These are phyloP conservation scores for Gossypium davidsonii DNA, from an alignment of 441 rosid genomes.

Conservation along the genomic window DNA sequence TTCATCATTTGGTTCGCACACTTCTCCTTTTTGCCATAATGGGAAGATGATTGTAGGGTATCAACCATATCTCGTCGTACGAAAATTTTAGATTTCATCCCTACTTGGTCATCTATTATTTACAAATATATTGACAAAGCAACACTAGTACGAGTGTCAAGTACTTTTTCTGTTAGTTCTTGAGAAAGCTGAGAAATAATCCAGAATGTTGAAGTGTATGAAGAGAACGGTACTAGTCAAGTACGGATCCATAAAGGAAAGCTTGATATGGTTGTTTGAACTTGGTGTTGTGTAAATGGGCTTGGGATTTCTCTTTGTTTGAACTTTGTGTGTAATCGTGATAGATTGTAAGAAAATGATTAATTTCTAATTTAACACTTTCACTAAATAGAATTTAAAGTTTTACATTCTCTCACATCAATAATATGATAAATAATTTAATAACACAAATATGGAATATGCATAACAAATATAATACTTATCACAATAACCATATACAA, in stretches of 20 bases:
- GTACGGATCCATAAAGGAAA: conserved; percentile 28
- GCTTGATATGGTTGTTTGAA: conserved; percentile 36
- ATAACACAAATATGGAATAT: too few relatives aligned
- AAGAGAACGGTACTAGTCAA: not conserved
- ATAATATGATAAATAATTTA: too few relatives aligned
- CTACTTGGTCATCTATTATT: not conserved
- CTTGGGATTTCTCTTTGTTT: conserved; percentile 20
- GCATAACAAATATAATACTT: too few relatives aligned
- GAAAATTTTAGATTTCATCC: not conserved
- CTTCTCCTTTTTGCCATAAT: not conserved
- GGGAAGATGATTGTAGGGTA: not conserved
- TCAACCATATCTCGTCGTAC: not conserved
- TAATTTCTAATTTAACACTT: too few relatives aligned
- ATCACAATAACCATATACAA: too few relatives aligned
- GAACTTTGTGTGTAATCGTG: too few relatives aligned
- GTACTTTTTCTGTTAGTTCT: not conserved
- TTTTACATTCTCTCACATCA: too few relatives aligned
- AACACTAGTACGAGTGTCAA: not conserved
- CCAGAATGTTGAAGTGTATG: not conserved
- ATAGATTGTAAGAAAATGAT: too few relatives aligned
- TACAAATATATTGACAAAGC: not conserved
- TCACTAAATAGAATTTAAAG: too few relatives aligned
- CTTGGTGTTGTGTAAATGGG: conserved; percentile 30
- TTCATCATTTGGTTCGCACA: too few relatives aligned
- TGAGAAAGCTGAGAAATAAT: not conserved